A percentile compares a stretch with the other conserved stretches of the same genome.
Conservation (phyloP, 306 rosid genomes). For the Begonia peltatifolia region DNA sequence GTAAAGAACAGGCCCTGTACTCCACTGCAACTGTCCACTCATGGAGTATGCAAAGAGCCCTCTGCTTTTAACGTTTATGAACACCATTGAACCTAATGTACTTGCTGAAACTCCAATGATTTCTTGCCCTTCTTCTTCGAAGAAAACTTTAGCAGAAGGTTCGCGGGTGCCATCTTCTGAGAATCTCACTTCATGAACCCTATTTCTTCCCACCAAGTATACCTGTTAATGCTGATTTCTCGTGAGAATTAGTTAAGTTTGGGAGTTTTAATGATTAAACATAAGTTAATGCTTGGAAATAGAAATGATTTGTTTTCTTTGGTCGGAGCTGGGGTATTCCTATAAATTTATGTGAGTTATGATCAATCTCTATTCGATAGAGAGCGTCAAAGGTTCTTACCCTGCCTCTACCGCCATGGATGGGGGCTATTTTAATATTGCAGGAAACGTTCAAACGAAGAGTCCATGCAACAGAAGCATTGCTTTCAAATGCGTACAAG, state of each 20-base stretch:
- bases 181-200: slow-evolving; percentile 39
- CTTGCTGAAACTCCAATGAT: slow-evolving; percentile 64
- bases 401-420: slow-evolving; percentile 50
- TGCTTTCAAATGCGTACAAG: slow-evolving; percentile 6
- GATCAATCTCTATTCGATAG: too few relatives aligned
- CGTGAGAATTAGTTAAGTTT: too few relatives aligned
- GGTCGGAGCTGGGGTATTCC: too few relatives aligned
- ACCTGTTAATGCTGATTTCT: slow-evolving; percentile 23
- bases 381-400: slow-evolving; percentile 1
- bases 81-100: slow-evolving; percentile 33
- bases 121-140: slow-evolving; percentile 22
- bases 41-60: slow-evolving; percentile 54
- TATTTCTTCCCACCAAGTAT: slow-evolving; percentile 58
- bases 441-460: slow-evolving; percentile 41
- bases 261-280: too few relatives aligned
- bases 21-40: slow-evolving; percentile 42
- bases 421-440: slow-evolving; percentile 25
- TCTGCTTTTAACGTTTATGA: slow-evolving; percentile 32
- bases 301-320: neutral
- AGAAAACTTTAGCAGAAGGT: slow-evolving; percentile 30
- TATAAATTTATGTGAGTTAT: too few relatives aligned
- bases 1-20: slow-evolving; percentile 57
- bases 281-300: neutral
- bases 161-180: slow-evolving; percentile 19
- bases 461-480: slow-evolving; percentile 2